Evolutionary conservation across 768 basidiomycete species (phyloP), one percentile per base, ranked within the genome.

Genomic region (Chiua virens): DNA sequence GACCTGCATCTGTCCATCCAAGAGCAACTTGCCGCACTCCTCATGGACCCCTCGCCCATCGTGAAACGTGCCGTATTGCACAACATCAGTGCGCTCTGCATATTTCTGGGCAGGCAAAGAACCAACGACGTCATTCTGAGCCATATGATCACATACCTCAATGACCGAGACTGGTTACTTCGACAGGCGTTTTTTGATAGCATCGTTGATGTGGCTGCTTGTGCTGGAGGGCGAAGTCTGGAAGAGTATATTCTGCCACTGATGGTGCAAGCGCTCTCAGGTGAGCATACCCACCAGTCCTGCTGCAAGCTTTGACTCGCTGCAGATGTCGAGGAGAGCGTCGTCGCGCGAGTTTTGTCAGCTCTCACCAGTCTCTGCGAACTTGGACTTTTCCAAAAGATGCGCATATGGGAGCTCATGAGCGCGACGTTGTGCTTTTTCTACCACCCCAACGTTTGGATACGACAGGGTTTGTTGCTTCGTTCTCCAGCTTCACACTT

Each of bases 191-290:
- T 98, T 69, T 97, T 98, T 62, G 94, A 96, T 65, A 89, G 89
- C 53, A 92, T 97, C 25, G 92, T 98, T 18, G 94, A 92, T 54
- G 93, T 99, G 1, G 95, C 95, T 6, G 90, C 89, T 1, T 96
- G 92, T 71, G 92, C 95, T 4, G 95, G 95, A 1, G 87, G 89
- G 27, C 75, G 87, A 51, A 95, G 92, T 57, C 65, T 98, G 59
- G 97, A 98, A 63, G 94, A 98, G 60, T 98, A 98, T 60, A 96
- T 98, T 46, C 65, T 97, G n/a, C 97, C 97, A 0, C 69, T 99
- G 52, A 94, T 98, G 92, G 82, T 93, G 5, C 95, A 98, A 60
- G 93, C 95, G 1, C 71, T 99, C 23, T 93, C 92, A 46, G 96
- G 96, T 94, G 50, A 34, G 80, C 60, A 9, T 25, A 14, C 7